Conservation (phyloP, 768 basidiomycete species). For the Pleurotus sapidus region DNA sequence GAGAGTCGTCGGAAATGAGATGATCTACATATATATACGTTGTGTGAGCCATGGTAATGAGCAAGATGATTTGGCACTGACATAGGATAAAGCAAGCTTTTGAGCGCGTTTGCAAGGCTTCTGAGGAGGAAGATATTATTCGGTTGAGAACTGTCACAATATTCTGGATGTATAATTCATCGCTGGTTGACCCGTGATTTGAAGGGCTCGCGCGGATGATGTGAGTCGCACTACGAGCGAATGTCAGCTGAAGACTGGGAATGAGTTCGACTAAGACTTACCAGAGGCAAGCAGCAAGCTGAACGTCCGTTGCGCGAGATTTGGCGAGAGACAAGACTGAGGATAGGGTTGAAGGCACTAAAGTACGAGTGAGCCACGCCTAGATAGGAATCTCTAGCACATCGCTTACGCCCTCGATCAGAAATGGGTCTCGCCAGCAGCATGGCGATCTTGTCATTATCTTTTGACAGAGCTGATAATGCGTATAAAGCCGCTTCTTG, state of each 20-base stretch:
- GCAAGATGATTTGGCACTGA: conserved; percentile 29
- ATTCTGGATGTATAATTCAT: conserved; percentile 48
- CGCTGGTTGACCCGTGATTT: conserved; percentile 21
- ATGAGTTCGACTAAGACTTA: conserved; percentile 21
- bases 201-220: conserved; percentile 51
- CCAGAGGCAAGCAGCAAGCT: conserved; percentile 73
- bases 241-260: not conserved
- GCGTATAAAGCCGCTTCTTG: conserved; percentile 68
- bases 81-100: conserved; percentile 78
- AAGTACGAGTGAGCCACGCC: not conserved
- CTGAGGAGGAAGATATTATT: conserved; percentile 41
- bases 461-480: conserved; percentile 63
- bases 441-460: conserved; percentile 52
- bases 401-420: conserved; percentile 35
- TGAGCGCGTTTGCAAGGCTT: conserved; percentile 42
- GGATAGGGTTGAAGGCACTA: conserved; percentile 38
- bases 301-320: conserved; percentile 56
- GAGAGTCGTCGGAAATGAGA: conserved; percentile 68
- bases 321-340: conserved; percentile 51
- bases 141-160: conserved; percentile 73
- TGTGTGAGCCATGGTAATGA: not conserved
- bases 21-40: conserved; percentile 36
- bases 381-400: not conserved
- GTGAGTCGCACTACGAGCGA: conserved; percentile 48
- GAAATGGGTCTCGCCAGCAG: conserved; percentile 40